Evolutionary conservation across 1,284 basidiomycete genomes (phyloP).

Genomic region (Tylopilus sp.): DNA sequence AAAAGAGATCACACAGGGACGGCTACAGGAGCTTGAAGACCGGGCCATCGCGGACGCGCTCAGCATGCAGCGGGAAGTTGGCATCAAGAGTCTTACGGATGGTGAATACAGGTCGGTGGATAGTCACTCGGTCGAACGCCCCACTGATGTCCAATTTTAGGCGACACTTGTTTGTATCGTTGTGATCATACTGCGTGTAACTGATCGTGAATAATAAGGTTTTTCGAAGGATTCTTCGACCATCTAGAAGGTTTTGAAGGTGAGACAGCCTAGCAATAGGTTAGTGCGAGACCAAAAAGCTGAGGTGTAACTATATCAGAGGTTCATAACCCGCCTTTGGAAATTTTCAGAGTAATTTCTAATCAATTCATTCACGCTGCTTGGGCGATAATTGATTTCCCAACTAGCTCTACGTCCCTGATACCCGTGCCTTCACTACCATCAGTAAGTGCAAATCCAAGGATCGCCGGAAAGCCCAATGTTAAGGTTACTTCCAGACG

Average conservation of each 20-base stretch:
- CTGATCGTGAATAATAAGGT: conserved; percentile 16
- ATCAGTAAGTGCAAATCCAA: conserved; percentile 40
- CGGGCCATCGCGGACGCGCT: conserved; percentile 51
- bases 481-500: conserved; percentile 39
- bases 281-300: neutral
- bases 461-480: conserved; percentile 20
- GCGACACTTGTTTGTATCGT: conserved; percentile 27
- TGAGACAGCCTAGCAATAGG: neutral
- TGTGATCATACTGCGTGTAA: neutral
- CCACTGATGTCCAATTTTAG: conserved; percentile 13
- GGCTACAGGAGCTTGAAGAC: conserved; percentile 50
- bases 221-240: conserved; percentile 30
- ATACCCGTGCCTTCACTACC: conserved; percentile 54
- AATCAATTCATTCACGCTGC: neutral
- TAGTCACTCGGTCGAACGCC: conserved; percentile 52
- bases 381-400: neutral
- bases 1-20: conserved; percentile 38
- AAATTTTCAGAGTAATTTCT: conserved; percentile 25
- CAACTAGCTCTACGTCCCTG: conserved; percentile 34
- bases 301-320: conserved; percentile 23
- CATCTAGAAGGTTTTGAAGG: conserved; percentile 28
- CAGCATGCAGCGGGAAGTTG: conserved; percentile 46
- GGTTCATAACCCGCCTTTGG: conserved; percentile 23
- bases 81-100: conserved; percentile 55
- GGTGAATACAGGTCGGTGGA: conserved; percentile 50